Conservation (phyloP, 176 grass and related monocot genomes). For the Urochloa ruziziensis region DNA sequence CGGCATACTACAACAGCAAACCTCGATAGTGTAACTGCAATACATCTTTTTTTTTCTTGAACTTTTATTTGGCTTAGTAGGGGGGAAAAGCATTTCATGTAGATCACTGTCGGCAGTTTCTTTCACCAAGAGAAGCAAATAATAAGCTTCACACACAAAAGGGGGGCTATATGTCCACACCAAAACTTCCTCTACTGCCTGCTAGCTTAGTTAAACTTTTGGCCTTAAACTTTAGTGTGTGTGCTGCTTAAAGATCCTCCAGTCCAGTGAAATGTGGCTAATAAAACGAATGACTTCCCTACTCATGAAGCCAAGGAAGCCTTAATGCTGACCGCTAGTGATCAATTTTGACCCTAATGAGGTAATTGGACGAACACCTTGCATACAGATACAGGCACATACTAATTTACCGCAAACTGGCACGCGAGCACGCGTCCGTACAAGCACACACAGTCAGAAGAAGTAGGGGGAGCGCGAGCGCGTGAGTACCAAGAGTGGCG, state of each 20-base stretch:
- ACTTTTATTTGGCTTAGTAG: neutral
- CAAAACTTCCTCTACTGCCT: neutral
- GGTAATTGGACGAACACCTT: conserved; percentile 27
- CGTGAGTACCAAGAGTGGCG: conserved; percentile 56
- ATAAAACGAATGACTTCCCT: neutral
- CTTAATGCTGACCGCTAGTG: neutral
- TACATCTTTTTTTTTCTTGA: neutral
- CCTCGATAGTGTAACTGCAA: neutral
- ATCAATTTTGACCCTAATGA: neutral
- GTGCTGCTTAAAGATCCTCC: neutral
- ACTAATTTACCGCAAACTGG: neutral
- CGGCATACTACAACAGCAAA: neutral
- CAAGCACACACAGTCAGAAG: neutral
- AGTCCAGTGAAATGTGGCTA: neutral
- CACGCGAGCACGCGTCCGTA: too few relatives aligned
- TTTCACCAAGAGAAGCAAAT: neutral
- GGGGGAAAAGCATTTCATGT: neutral
- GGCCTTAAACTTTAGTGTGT: neutral
- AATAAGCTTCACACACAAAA: neutral
- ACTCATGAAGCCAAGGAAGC: neutral
- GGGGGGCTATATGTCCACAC: neutral
- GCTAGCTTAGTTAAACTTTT: neutral
- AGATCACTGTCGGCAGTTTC: neutral
- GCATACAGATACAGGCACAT: neutral
- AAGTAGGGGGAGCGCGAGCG: neutral